A percentile compares a stretch with the other conserved stretches of the same genome.
Evolutionary conservation across 805 yeast species (phyloP).

Genomic region (Schizosaccharomyces cryophilus): DNA sequence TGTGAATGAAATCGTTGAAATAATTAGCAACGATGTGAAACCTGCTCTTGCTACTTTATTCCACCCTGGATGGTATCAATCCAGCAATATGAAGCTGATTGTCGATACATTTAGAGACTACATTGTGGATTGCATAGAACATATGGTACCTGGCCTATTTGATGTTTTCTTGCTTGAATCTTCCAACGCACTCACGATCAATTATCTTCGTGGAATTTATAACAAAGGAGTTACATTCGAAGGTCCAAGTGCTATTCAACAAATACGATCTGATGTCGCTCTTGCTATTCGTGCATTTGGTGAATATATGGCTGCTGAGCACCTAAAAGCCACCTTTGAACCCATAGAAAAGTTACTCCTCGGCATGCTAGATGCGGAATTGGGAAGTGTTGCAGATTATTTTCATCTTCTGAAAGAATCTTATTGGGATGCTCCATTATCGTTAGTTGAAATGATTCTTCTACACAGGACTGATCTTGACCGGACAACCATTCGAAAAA

Average conservation of each 20-base stretch:
- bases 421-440: slow-evolving; percentile 58
- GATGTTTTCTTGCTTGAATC: slow-evolving; percentile 29
- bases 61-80: slow-evolving; percentile 45
- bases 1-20: slow-evolving; percentile 27
- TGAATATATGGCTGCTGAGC: slow-evolving; percentile 17
- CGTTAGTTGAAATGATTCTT: slow-evolving; percentile 40
- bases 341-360: slow-evolving; percentile 33
- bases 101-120: slow-evolving; percentile 56
- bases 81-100: slow-evolving; percentile 16
- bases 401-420: slow-evolving; percentile 34
- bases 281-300: slow-evolving; percentile 29
- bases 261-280: slow-evolving; percentile 37
- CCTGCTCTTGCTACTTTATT: slow-evolving; percentile 38
- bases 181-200: slow-evolving; percentile 26
- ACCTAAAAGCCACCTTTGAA: slow-evolving; percentile 25
- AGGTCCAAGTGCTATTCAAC: slow-evolving; percentile 17
- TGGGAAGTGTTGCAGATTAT: slow-evolving; percentile 19
- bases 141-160: slow-evolving; percentile 28
- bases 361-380: slow-evolving; percentile 24
- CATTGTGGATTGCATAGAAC: slow-evolving; percentile 5
- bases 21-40: slow-evolving; percentile 48
- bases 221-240: slow-evolving; percentile 12
- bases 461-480: slow-evolving; percentile 19
- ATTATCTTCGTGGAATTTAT: slow-evolving; percentile 25
- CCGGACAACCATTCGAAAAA: not conserved